Conservation (phyloP, 2,329 filamentous ascomycete species). For the Fusarium newnesense region DNA sequence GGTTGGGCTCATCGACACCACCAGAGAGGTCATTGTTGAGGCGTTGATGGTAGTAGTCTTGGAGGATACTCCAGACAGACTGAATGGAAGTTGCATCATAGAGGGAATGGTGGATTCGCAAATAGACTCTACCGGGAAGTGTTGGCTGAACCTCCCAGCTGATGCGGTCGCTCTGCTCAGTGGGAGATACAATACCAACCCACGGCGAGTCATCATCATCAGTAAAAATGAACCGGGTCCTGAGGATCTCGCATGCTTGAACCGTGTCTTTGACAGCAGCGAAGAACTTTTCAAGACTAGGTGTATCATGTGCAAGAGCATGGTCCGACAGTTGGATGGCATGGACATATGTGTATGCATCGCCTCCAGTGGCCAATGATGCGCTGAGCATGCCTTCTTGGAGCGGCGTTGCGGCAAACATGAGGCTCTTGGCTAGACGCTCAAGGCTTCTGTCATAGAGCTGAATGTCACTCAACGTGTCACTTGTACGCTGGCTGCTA, state of each 20-base stretch:
- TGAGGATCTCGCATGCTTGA: slow-evolving; percentile 9
- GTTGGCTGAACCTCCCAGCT: neutral
- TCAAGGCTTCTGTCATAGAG: neutral
- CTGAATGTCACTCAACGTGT: neutral
- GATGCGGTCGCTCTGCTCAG: slow-evolving; percentile 13
- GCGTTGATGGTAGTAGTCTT: neutral
- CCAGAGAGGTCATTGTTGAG: neutral
- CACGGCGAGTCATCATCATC: slow-evolving; percentile 13
- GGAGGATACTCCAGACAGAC: neutral
- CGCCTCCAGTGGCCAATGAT: neutral
- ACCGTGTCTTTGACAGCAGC: slow-evolving; percentile 13
- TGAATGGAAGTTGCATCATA: slow-evolving; percentile 19
- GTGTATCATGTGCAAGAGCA: neutral
- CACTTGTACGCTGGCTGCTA: fast-evolving
- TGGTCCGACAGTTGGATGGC: slow-evolving; percentile 4
- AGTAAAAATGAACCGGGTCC: slow-evolving; percentile 19
- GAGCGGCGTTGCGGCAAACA: slow-evolving; percentile 18
- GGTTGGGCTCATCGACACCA: fast-evolving
- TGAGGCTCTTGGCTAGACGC: slow-evolving; percentile 3
- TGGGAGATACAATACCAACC: slow-evolving; percentile 20
- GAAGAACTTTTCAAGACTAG: neutral
- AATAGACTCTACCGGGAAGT: neutral
- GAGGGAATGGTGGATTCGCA: slow-evolving; percentile 18
- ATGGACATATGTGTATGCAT: slow-evolving; percentile 21
- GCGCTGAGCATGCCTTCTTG: slow-evolving; percentile 31